Evolutionary conservation across 2,329 filamentous ascomycete species (phyloP), one percentile per base, ranked within the genome.

Genomic region (Ascocoryne sarcoides): DNA sequence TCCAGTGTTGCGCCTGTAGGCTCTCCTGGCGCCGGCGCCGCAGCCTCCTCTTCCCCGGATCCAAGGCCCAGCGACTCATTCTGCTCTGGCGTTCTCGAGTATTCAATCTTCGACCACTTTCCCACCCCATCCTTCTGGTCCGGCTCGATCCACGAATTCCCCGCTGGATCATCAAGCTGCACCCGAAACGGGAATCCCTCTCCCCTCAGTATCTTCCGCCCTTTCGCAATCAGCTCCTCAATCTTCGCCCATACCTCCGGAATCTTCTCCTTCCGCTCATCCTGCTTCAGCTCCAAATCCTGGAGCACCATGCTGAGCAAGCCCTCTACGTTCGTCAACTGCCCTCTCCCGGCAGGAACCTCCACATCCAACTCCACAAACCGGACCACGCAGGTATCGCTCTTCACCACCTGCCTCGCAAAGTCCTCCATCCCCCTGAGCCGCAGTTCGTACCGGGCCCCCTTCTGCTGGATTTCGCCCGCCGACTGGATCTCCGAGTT

Each of bases 81-180:
- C 62, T 96, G 90, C 57, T 87, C 85, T 1, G 79, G 66, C 1
- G 84, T 90, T 44, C 92, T 80, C 39, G 78, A 64, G 60, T 92
- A 98, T 57, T 95, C 86, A 45, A 77, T 75, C 62, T 90, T 87
- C 50, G 79, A 77, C 77, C 89, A 95, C 65, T 95, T 95, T 52
- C 84, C 84, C n/a, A 82, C 75, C 34, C 76, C 75, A 51, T 86
- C 82, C 48, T 79, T 81, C 46, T 85, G 76, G 49, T 88, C 83
- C 10, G 92, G 92, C 35, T 93, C 83, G 55, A 98, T 95, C 73
- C 89, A 96, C 2, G 88, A 95, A 70, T 98, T 98, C 40, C 92
- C 92, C 1, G 89, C 84, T 2, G 86, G 84, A 60, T 98, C 92
- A 60, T 98, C 88, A 35, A 95, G 70, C 30, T 78, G 82, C 36